Conservation (phyloP, 176 grass and related monocot species). For the Miscanthus lutarioriparius region DNA sequence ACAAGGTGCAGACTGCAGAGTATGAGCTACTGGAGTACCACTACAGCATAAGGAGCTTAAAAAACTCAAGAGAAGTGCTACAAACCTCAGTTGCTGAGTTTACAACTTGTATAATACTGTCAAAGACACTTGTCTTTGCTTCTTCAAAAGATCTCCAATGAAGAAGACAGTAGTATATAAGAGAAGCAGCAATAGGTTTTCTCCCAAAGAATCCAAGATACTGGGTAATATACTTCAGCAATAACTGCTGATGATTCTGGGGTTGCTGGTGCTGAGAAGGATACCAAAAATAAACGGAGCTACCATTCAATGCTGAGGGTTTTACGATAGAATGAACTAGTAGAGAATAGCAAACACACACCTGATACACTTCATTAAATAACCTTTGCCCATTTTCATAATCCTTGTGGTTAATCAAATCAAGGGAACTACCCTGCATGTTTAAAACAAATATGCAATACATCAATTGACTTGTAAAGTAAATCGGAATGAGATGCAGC, state of each 20-base stretch:
- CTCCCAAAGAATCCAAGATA: constrained; percentile 60
- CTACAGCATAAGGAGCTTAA: neutral
- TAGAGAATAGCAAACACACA: constrained; percentile 34
- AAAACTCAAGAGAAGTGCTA: constrained; percentile 27
- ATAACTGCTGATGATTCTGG: constrained; percentile 60
- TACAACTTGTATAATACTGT: constrained; percentile 68
- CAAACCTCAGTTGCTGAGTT: constrained; percentile 60
- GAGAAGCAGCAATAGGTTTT: constrained; percentile 54
- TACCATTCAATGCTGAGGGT: neutral
- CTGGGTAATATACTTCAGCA: constrained; percentile 61
- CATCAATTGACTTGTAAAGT: constrained; percentile 15
- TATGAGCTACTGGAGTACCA: constrained; percentile 20
- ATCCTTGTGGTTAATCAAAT: constrained; percentile 52
- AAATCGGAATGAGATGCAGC: constrained; percentile 23
- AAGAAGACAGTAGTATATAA: constrained; percentile 68
- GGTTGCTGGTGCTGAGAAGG: constrained; percentile 36
- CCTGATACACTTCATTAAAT: constrained; percentile 70
- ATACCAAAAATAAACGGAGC: constrained; percentile 23
- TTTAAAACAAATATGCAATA: neutral
- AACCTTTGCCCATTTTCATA: constrained; percentile 63
- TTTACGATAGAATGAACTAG: constrained; percentile 17
- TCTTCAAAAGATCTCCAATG: constrained; percentile 76
- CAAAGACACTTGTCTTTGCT: constrained; percentile 61
- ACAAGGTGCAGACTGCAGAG: constrained; percentile 4
- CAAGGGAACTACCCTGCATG: constrained; percentile 34